These are phyloP conservation scores for Chaetomium fimeti DNA, from an alignment of 495 filamentous ascomycete genomes.

Conservation along the genomic window DNA sequence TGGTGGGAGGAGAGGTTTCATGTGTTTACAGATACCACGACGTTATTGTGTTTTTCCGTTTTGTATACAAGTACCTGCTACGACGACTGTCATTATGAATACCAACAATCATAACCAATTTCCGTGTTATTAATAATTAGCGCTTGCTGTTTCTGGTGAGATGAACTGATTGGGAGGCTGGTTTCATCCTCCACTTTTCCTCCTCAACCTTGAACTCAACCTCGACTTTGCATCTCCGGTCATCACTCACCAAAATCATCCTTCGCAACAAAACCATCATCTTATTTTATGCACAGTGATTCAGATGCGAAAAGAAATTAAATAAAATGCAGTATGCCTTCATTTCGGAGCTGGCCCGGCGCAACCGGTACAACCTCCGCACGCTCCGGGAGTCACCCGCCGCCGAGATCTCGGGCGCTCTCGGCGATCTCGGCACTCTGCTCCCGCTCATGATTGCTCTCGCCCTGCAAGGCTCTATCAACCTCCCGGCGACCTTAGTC, in stretches of 20 bases:
- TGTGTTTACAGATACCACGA: conserved; percentile 11
- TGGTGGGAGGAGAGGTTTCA: neutral
- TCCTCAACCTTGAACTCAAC: neutral
- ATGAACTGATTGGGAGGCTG: neutral
- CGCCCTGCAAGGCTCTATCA: conserved; percentile 68
- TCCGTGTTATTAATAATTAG: neutral
- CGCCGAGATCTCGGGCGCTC: conserved; percentile 81
- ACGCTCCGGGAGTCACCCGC: conserved; percentile 55
- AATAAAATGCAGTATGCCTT: neutral
- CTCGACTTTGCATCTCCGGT: neutral
- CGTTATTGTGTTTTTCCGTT: conserved; percentile 3
- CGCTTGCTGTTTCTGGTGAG: neutral
- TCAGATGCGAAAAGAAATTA: too few species aligned
- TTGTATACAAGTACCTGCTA: neutral
- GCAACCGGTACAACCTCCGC: conserved; percentile 47
- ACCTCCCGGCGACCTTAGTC: conserved; percentile 77
- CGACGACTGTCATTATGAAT: neutral
- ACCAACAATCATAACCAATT: neutral
- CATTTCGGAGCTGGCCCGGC: conserved; percentile 31
- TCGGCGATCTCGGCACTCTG: conserved; percentile 89
- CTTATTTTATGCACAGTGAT: too few species aligned
- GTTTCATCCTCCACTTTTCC: conserved; percentile 3
- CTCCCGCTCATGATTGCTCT: conserved; percentile 86
- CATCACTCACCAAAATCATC: too few species aligned
- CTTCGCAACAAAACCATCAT: too few species aligned